Evolutionary conservation across 129 eudicot species (phyloP), one percentile per base, ranked within the genome.

Genomic region (Erigeron canadensis): DNA sequence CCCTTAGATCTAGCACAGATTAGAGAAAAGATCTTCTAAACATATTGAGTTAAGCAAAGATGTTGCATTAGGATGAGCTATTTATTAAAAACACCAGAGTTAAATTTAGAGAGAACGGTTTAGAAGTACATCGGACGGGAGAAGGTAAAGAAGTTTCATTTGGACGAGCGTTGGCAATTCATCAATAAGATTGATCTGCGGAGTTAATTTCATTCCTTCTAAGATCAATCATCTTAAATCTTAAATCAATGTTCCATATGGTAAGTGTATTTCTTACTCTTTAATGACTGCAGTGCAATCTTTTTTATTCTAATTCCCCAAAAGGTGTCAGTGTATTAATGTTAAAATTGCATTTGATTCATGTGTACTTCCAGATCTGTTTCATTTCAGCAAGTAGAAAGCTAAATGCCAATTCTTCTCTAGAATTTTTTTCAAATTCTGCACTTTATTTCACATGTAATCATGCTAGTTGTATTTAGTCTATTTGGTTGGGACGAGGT

Each of bases 201-300:
- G n/a, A 44, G 19, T 65, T 45, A 47, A 21, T 23, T 46, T 46
- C 43, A 45, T 67, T 12, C 6, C 71, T 4, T 8, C 59, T 67
- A 65, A 65, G 59, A 23, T 47, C 72, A 71, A 59, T 58, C 68
- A 57, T 71, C 23, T 4, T 71, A 71, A 22, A 57, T 56, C 43
- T 19, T 41, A 22, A 12, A 40, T 55, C 40, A 38, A 37, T 70
- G 17, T 21, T 19, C 13, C 39, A 70, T 71, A 18, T 71, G 74
- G 48, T 16, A 53, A 16, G 10, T 69, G 28, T 67, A 3, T 53
- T 12, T 18, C 5, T 17, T 58, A 11, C 4, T 58, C n/a, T 21
- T 58, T 5, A 10, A 8, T 11, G 62, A 58, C 9, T 66, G 11
- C 9, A 58, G 10, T 11, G 8, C 37, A 6, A 7, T 22, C 13